These are phyloP conservation scores for Aureobasidium sp. DNA, from an alignment of 2,329 filamentous ascomycete species.

Conservation along the genomic window DNA sequence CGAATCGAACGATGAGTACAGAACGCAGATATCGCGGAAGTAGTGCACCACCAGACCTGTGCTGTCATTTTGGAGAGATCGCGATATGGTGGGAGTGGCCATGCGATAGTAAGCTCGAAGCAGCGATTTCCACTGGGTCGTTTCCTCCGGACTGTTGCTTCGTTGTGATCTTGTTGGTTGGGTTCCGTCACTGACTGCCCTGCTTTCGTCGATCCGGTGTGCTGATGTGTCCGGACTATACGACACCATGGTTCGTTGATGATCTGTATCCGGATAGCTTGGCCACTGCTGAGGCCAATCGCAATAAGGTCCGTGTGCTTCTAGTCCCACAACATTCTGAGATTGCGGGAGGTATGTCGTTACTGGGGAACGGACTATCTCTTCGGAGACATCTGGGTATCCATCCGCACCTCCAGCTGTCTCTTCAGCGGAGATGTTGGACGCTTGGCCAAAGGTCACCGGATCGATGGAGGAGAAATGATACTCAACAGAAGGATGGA, in stretches of 20 bases:
- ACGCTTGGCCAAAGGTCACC: conserved; percentile 9
- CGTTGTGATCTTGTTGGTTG: neutral
- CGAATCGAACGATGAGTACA: conserved; percentile 59
- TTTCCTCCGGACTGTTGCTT: neutral
- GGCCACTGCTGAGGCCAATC: neutral
- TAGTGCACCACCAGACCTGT: conserved; percentile 55
- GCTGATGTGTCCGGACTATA: neutral
- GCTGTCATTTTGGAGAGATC: conserved; percentile 39
- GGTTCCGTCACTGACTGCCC: neutral
- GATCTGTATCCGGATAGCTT: neutral
- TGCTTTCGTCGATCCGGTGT: neutral
- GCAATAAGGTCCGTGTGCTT: neutral
- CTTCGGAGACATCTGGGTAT: neutral
- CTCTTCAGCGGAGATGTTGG: neutral
- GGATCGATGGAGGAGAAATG: conserved; percentile 17
- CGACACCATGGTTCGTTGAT: neutral
- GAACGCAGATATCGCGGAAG: conserved; percentile 52
- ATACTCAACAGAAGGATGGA: conserved; percentile 14
- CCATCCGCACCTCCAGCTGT: neutral
- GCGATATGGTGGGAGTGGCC: conserved; percentile 26
- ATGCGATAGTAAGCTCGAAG: conserved; percentile 19
- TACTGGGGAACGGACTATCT: neutral
- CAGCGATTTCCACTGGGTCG: conserved; percentile 16
- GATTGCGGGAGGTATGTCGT: neutral
- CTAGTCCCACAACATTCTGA: neutral